phyloP scores from a whole-genome alignment of 176 grass and related monocot genomes.

The Juncus inflexus region DNA sequence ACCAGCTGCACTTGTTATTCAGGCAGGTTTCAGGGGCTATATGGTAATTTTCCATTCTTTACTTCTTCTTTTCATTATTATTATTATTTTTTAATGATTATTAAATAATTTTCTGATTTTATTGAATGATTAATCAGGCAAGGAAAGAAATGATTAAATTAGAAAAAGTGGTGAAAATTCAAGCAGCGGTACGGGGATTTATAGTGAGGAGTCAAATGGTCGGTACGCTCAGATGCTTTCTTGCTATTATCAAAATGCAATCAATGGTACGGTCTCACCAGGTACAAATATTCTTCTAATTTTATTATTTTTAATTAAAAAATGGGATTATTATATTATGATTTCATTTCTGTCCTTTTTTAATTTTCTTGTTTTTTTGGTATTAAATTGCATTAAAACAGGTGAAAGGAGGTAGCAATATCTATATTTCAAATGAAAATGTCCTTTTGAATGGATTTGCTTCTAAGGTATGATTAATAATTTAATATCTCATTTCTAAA shows the following conservation, averaged over 20 bases:
- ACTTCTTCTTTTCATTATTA: conserved; percentile 17
- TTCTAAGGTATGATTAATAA: conserved; percentile 52
- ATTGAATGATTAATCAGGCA: conserved; percentile 31
- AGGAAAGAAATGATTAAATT: conserved; percentile 48
- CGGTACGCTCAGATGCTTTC: conserved; percentile 70
- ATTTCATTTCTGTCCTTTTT: conserved; percentile 1
- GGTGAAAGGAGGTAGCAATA: conserved; percentile 19
- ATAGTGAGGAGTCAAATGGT: conserved; percentile 69
- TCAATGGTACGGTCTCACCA: conserved; percentile 51
- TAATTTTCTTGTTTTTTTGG: conserved; percentile 7
- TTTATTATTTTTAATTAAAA: conserved; percentile 12
- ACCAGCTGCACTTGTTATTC: conserved; percentile 50
- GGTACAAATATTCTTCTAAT: conserved; percentile 8
- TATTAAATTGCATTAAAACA: conserved; percentile 16
- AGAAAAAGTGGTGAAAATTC: conserved; percentile 69
- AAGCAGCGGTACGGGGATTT: conserved; percentile 75
- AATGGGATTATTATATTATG: background rate
- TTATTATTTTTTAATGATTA: conserved; percentile 12
- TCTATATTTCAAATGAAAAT: conserved; percentile 48
- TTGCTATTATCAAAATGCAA: conserved; percentile 89
- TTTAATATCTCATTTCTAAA: conserved; percentile 6
- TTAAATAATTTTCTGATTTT: background rate
- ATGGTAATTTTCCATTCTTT: conserved; percentile 47
- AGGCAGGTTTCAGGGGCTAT: conserved; percentile 50
- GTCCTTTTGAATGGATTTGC: conserved; percentile 80